These are phyloP conservation scores for Sarcodon aspratus DNA, from an alignment of 768 basidiomycete genomes.

Conservation along the genomic window DNA sequence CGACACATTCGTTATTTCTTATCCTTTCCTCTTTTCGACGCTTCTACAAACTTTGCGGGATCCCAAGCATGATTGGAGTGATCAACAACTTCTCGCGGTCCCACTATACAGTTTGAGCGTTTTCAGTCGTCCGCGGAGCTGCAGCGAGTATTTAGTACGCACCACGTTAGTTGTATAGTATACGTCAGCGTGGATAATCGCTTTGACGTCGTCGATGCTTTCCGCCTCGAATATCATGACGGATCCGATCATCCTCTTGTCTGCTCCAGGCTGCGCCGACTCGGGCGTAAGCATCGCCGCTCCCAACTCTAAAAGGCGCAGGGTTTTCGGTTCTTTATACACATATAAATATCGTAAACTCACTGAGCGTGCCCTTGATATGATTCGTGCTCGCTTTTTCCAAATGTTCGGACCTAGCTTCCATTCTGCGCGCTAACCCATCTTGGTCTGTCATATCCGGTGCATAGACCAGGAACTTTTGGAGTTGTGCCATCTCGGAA, in stretches of 20 bases:
- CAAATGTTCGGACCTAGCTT: constrained; percentile 43
- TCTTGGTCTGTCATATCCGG: constrained; percentile 55
- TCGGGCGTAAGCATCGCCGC: constrained; percentile 52
- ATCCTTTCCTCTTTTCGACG: no score
- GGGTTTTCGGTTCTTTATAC: no score
- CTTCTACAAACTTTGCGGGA: no score
- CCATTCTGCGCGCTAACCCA: constrained; percentile 41
- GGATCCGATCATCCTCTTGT: constrained; percentile 54
- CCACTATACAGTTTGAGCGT: constrained; percentile 28
- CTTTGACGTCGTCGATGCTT: constrained; percentile 31
- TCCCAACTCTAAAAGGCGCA: constrained; percentile 32
- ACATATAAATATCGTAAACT: no score
- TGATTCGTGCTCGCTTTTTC: constrained; percentile 17
- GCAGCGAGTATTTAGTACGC: constrained; percentile 9
- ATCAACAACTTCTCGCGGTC: constrained; percentile 43
- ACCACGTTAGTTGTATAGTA: constrained; percentile 34
- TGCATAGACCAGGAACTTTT: constrained; percentile 49
- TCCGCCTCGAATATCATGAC: constrained; percentile 43
- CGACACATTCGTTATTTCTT: no score
- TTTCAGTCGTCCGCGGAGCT: constrained; percentile 1
- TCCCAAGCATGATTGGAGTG: constrained; percentile 21
- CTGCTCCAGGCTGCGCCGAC: constrained; percentile 27
- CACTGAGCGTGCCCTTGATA: no score
- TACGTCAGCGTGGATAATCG: constrained; percentile 28
- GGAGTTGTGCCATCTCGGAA: no score